A percentile compares a stretch with the other conserved stretches of the same genome.
Conservation (phyloP, 164 flowering plant species). For the Piper betle region DNA sequence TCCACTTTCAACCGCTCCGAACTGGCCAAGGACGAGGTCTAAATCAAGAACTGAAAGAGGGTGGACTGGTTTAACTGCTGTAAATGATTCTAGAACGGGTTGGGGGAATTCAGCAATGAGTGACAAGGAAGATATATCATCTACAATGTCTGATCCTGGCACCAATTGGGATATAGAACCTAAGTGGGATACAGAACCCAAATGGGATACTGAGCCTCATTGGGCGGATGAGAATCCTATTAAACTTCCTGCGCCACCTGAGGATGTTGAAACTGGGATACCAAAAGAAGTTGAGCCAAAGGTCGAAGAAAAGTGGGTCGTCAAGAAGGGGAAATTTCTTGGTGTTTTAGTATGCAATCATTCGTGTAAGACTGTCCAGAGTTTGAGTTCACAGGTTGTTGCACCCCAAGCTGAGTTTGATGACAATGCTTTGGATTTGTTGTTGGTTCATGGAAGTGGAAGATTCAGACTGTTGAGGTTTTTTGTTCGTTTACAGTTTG, state of each 20-base stretch:
- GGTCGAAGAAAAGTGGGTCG: constrained; percentile 63
- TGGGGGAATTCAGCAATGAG: constrained; percentile 64
- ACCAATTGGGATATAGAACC: constrained; percentile 99
- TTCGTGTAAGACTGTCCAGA: constrained; percentile 91
- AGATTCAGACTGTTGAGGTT: constrained; percentile 66
- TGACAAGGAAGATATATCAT: constrained; percentile 95
- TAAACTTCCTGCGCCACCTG: constrained; percentile 62
- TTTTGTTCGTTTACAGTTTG: constrained; percentile 70
- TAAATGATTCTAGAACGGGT: constrained; percentile 59
- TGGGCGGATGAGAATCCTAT: constrained; percentile 35
- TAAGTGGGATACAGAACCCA: constrained; percentile 80
- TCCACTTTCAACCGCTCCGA: constrained; percentile 68
- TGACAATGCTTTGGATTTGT: constrained; percentile 67
- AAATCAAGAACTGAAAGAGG: constrained; percentile 75
- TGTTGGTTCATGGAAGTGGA: constrained; percentile 87
- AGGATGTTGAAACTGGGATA: constrained; percentile 30
- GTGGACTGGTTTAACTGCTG: constrained; percentile 43
- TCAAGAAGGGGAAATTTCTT: constrained; percentile 65
- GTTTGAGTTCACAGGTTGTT: constrained; percentile 84
- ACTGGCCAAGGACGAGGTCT: constrained; percentile 93
- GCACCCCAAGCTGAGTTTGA: constrained; percentile 97
- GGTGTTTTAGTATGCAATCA: constrained; percentile 93
- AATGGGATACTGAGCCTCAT: constrained; percentile 35
- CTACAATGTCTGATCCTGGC: constrained; percentile 96
- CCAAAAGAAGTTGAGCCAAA: constrained; percentile 30